Conservation (phyloP, 768 basidiomycete species). For the Pleurotus cornucopiae region DNA sequence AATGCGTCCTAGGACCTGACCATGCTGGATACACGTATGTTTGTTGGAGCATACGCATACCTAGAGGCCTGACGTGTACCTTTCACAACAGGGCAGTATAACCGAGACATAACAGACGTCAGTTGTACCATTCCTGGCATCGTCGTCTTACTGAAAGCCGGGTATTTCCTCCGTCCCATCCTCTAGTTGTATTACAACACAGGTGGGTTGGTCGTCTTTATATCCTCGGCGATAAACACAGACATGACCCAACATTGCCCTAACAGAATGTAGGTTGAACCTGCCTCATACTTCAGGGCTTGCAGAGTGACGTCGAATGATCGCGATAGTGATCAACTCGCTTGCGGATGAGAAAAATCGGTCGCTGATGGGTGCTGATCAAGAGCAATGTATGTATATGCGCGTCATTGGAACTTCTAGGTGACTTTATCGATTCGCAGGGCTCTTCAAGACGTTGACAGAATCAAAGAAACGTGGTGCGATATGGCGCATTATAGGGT, state of each 20-base stretch:
- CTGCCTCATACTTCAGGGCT: neutral
- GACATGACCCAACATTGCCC: neutral
- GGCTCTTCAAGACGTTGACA: slow-evolving; percentile 44
- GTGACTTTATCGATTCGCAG: slow-evolving; percentile 19
- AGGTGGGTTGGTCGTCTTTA: slow-evolving; percentile 22
- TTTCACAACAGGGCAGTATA: slow-evolving; percentile 39
- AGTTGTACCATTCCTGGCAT: slow-evolving; percentile 13
- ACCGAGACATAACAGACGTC: slow-evolving; percentile 55
- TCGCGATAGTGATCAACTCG: slow-evolving; percentile 34
- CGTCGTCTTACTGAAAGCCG: neutral
- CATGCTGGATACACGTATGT: slow-evolving; percentile 58
- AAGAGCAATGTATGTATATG: slow-evolving; percentile 43
- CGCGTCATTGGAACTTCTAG: neutral
- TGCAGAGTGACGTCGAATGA: slow-evolving; percentile 8
- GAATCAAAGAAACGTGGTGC: slow-evolving; percentile 43
- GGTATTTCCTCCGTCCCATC: too few species aligned
- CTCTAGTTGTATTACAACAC: slow-evolving; percentile 46
- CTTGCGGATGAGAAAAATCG: slow-evolving; percentile 38
- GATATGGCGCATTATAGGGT: slow-evolving; percentile 34
- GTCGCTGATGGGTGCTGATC: slow-evolving; percentile 50
- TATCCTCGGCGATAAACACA: neutral
- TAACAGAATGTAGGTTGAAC: slow-evolving; percentile 8
- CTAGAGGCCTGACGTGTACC: too few species aligned
- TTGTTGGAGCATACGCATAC: too few species aligned
- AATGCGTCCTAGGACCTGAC: slow-evolving; percentile 34